These are phyloP conservation scores for Trichoderma asperellum DNA, from an alignment of 2,329 filamentous ascomycete species.

Conservation along the genomic window DNA sequence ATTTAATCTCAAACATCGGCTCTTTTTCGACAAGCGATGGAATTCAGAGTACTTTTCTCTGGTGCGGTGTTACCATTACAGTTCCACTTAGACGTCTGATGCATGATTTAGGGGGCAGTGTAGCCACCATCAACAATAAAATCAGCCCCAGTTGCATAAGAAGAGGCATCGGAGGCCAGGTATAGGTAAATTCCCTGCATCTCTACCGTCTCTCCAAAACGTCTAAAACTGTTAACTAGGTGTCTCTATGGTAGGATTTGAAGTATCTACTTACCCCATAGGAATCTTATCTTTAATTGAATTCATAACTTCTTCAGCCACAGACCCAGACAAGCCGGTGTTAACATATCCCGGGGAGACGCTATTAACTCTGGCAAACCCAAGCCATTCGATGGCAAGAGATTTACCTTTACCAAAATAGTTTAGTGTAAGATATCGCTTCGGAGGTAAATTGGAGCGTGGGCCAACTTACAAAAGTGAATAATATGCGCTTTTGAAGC, in stretches of 20 bases:
- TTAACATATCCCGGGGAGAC: conserved; percentile 76
- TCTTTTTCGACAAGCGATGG: no score
- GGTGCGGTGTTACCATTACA: background rate
- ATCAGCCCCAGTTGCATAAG: conserved; percentile 21
- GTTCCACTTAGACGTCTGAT: background rate
- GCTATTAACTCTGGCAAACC: conserved; percentile 72
- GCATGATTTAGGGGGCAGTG: conserved; percentile 45
- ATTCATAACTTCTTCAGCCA: conserved; percentile 42
- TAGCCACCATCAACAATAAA: conserved; percentile 32
- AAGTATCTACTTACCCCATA: conserved; percentile 6
- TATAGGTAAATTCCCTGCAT: conserved; percentile 49
- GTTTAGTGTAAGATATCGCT: background rate
- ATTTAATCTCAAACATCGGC: no score
- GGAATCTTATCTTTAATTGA: conserved; percentile 34
- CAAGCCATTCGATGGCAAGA: conserved; percentile 75
- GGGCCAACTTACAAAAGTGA: conserved; percentile 63
- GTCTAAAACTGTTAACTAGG: background rate
- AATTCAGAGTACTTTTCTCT: no score
- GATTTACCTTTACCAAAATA: conserved; percentile 54
- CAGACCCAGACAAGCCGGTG: conserved; percentile 53
- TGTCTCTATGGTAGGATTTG: background rate
- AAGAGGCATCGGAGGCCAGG: conserved; percentile 29
- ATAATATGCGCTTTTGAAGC: conserved; percentile 48
- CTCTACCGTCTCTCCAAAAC: conserved; percentile 68
- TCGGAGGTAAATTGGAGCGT: background rate